Evolutionary conservation across 441 rosid species (phyloP), one percentile per base, ranked within the genome.

Genomic region (Arabidopsis lyrata): DNA sequence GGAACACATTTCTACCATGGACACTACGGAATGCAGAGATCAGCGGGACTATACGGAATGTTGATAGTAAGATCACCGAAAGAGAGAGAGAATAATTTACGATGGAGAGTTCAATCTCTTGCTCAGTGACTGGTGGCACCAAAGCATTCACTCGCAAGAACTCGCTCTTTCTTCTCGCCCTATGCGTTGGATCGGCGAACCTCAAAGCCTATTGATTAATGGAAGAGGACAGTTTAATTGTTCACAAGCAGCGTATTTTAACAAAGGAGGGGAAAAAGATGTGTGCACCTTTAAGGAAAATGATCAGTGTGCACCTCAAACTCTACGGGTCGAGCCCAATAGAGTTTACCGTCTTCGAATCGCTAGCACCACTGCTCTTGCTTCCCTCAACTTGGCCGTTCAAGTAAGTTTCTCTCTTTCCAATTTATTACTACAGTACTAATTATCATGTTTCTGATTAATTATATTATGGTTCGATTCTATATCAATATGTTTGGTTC

Each of bases 1-100:
- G 97, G 98, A 32, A 93, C 98, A 67, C 86, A 85, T 55, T 90
- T 91, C 73, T 93, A 91, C 76, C 96, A 91, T 64, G 97, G 90
- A 36, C 97, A 93, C 71, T 81, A 79, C n/a, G 97, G 97, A 4
- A 93, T 91, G 96, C 98, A 93, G 67, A 85, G 98, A 72, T 82
- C 92, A 5, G 90, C 93, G 0, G 98, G 97, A 22, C 44, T 91
- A 0, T 90, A 88, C 49, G 97, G 97, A 14, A 85, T 90, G 15
- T 52, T 93, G 18, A 85, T 93, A 52, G 97, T 90, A 82, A 90
- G n/a, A 82, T 85, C 67, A 78, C 84, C 41, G 55, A 83, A 45
- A 87, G 85, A 65, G 78, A 87, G 85, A 65, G 78, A 83, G 38
- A 62, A 82, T 93, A 62, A 82, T 63, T 7, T 93, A 89, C 47